A percentile compares a stretch with the other conserved stretches of the same genome.
These are phyloP conservation scores for Russula olivacea DNA, from an alignment of 768 basidiomycete species.

Conservation along the genomic window DNA sequence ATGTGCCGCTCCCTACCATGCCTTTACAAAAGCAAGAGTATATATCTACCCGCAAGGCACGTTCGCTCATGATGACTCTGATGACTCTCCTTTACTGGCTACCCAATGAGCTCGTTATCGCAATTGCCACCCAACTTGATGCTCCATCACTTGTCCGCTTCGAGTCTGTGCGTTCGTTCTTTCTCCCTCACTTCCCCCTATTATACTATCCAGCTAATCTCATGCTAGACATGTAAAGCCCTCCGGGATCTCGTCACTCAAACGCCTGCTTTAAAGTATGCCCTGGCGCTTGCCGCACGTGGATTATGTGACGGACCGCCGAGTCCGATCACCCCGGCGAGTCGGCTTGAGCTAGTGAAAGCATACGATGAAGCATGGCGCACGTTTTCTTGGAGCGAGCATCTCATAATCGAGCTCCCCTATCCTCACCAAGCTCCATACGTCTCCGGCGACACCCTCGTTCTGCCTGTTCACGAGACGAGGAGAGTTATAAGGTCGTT, in stretches of 20 bases:
- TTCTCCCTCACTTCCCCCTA: neutral
- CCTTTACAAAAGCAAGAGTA: neutral
- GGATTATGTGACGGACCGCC: constrained; percentile 9
- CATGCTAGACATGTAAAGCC: neutral
- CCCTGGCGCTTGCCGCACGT: neutral
- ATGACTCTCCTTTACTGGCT: neutral
- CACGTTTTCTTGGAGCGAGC: neutral
- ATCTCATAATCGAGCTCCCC: neutral
- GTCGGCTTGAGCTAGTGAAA: neutral
- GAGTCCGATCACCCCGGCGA: neutral
- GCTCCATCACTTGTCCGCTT: neutral
- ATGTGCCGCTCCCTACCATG: neutral
- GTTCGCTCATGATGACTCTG: neutral
- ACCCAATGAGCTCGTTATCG: neutral
- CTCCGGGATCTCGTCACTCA: neutral
- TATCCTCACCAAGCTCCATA: neutral
- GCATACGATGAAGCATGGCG: constrained; percentile 8
- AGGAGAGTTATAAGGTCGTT: neutral
- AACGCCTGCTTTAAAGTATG: neutral
- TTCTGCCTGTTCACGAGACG: neutral
- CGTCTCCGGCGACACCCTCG: neutral
- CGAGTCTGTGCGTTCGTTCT: neutral
- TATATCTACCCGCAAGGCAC: neutral
- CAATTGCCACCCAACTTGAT: neutral
- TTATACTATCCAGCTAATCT: neutral